Conservation (phyloP, 208 protist genomes). For the Blastocrithidia nonstop region DNA sequence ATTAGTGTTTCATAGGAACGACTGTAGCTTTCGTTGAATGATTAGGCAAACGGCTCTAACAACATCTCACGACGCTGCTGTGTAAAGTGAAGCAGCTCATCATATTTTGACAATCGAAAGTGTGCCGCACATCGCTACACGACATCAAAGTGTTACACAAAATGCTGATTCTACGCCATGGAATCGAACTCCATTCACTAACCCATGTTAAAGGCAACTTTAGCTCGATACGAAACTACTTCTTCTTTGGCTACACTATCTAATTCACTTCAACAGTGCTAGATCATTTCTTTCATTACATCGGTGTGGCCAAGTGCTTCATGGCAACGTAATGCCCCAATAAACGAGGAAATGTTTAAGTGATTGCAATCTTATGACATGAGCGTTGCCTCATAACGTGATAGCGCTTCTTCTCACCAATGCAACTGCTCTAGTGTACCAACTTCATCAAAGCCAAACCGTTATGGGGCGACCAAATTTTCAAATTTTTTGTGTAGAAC, state of each 20-base stretch:
- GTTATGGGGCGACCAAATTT: constrained; percentile 44
- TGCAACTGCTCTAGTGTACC: constrained; percentile 77
- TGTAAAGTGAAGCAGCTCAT: constrained; percentile 42
- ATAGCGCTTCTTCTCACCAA: constrained; percentile 71
- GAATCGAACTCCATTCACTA: constrained; percentile 67
- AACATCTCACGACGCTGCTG: constrained; percentile 37
- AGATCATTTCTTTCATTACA: constrained; percentile 34
- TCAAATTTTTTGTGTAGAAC: constrained; percentile 60
- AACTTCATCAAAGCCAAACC: constrained; percentile 65
- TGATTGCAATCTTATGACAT: constrained; percentile 12
- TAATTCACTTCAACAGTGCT: constrained; percentile 45
- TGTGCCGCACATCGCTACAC: constrained; percentile 67
- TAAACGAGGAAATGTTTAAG: constrained; percentile 36
- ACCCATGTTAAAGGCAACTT: constrained; percentile 64
- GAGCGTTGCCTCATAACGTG: constrained; percentile 53
- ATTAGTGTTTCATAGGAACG: constrained; percentile 90
- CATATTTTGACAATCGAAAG: constrained; percentile 36
- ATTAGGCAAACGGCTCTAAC: constrained; percentile 63
- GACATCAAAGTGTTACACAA: constrained; percentile 33
- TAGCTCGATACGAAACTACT: constrained; percentile 62
- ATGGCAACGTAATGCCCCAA: constrained; percentile 65
- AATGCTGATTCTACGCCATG: constrained; percentile 16
- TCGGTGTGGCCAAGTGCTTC: constrained; percentile 59
- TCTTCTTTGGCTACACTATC: constrained; percentile 20
- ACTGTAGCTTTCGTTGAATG: constrained; percentile 77